Conservation (phyloP, 129 eudicot genomes). For the Tanacetum coccineum region DNA sequence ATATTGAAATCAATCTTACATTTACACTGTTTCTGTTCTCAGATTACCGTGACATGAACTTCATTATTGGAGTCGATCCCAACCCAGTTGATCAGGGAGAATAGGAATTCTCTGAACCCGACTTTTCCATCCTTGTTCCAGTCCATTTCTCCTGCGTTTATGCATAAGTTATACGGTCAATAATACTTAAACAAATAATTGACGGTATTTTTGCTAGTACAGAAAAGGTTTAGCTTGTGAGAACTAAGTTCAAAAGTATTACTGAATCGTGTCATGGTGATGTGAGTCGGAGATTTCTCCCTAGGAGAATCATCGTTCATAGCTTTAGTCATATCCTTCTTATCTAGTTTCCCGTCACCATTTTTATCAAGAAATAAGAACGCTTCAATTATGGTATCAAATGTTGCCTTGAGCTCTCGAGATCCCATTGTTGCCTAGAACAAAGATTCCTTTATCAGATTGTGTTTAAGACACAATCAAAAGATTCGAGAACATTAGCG, state of each 20-base stretch:
- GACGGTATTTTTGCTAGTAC: neutral
- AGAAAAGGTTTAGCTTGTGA: neutral
- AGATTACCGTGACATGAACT: conserved; percentile 17
- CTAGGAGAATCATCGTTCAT: conserved; percentile 46
- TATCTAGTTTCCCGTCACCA: conserved; percentile 65
- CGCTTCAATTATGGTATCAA: conserved; percentile 58
- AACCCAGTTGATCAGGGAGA: conserved; percentile 54
- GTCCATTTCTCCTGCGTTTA: conserved; percentile 70
- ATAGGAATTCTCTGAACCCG: conserved; percentile 60
- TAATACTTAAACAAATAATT: neutral
- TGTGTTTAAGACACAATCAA: neutral
- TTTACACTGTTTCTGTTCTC: conserved; percentile 3
- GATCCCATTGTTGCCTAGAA: conserved; percentile 46
- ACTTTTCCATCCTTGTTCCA: conserved; percentile 65
- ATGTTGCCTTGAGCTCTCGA: conserved; percentile 45
- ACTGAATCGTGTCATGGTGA: conserved; percentile 58
- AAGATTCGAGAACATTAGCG: conserved; percentile 9
- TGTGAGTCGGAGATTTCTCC: conserved; percentile 63
- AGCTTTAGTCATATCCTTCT: conserved; percentile 57
- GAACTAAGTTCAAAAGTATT: neutral
- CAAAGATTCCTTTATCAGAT: conserved; percentile 1
- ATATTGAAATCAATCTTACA: neutral
- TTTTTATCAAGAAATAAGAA: conserved; percentile 69
- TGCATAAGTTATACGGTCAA: neutral
- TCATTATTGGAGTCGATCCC: conserved; percentile 58